Evolutionary conservation across 1,284 basidiomycete genomes (phyloP).

Genomic region (Rhodotorula sp.): DNA sequence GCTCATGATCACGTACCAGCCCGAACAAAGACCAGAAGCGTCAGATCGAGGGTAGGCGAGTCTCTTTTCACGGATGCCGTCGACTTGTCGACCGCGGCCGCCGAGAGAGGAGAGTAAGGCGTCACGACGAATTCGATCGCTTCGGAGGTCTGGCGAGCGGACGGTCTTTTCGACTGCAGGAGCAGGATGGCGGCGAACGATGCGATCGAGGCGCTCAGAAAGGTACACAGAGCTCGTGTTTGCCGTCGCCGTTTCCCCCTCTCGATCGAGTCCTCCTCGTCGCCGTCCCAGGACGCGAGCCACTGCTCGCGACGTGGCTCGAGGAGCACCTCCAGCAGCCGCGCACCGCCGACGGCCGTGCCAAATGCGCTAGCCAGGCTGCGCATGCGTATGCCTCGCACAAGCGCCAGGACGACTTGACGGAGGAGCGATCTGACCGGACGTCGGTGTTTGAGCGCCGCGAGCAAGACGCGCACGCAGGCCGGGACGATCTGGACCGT

Average conservation of each 20-base stretch:
- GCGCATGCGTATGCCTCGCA: slow-evolving; percentile 4
- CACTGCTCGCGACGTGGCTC: slow-evolving; percentile 15
- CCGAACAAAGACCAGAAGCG: slow-evolving; percentile 49
- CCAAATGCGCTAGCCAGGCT: slow-evolving; percentile 35
- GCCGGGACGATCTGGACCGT: slow-evolving; percentile 19
- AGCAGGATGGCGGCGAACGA: slow-evolving; percentile 35
- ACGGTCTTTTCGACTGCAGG: slow-evolving; percentile 27
- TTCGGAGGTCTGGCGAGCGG: neutral
- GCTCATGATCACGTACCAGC: too few species aligned
- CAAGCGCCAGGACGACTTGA: neutral
- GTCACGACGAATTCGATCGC: slow-evolving; percentile 20
- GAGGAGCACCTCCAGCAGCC: slow-evolving; percentile 30
- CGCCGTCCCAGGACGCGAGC: neutral
- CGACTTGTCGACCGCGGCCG: neutral
- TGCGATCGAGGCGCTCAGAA: slow-evolving; percentile 23
- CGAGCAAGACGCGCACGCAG: slow-evolving; percentile 24
- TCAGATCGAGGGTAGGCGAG: slow-evolving; percentile 50
- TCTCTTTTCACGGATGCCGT: neutral
- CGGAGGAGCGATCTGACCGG: neutral
- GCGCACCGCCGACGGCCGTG: slow-evolving; percentile 32
- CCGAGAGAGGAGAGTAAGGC: slow-evolving; percentile 3
- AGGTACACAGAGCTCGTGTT: slow-evolving; percentile 30
- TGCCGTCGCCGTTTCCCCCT: slow-evolving; percentile 12
- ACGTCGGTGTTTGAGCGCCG: neutral
- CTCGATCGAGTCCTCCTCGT: slow-evolving; percentile 19